Base-by-base conservation (phyloP, 208 protist species). In the Acanthamoeba healyi region DNA sequence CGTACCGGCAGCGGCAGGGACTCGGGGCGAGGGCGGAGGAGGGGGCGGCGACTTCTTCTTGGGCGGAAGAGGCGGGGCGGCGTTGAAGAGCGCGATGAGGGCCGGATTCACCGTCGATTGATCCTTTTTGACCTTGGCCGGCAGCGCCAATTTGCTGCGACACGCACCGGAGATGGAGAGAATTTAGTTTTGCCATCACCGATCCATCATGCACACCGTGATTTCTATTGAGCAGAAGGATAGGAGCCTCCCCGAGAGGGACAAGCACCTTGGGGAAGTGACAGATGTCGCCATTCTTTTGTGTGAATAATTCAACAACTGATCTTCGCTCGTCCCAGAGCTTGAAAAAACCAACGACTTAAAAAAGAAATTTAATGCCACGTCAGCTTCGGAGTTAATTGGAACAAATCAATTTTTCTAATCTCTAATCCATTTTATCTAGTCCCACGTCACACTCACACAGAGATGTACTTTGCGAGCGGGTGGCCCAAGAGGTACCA, bases 381-480 rank as follows among this genome's bases (percentile, higher is more conserved):
- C 36, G 29, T 42, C 29, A 77, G 67, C 14, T 26, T 29, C 49
- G 15, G 49, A 54, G 6, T 54, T 6, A 54, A 19, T 54, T 54
- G 6, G 15, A 7, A 26, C 54, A 24, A 7, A 10, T 65, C n/a
- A 34, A 24, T 6, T 2, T 74, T 74, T 40, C 44, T 74, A 34
- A 65, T 81, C 29, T 46, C n/a, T n/a, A n/a, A n/a, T 36, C 46
- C 19, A 7, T 81, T 81, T 42, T 46, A 51, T 81, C 38, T 5
- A 12, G 26, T 61, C 4, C 4, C 3, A 38, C 19, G 24, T n/a
- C 2, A 22, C 12, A 2, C 17, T 12, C 1, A 2, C 4, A 1
- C 82, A n/a, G 9, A 44, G 36, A 90, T 90, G 82, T 90, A 90
- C 82, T 90, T 90, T 70, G 82, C 82, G 29, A 49, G 46, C 5